These are phyloP conservation scores for Paecilomyces sp. DNA, from an alignment of 2,329 filamentous ascomycete genomes.

Conservation along the genomic window DNA sequence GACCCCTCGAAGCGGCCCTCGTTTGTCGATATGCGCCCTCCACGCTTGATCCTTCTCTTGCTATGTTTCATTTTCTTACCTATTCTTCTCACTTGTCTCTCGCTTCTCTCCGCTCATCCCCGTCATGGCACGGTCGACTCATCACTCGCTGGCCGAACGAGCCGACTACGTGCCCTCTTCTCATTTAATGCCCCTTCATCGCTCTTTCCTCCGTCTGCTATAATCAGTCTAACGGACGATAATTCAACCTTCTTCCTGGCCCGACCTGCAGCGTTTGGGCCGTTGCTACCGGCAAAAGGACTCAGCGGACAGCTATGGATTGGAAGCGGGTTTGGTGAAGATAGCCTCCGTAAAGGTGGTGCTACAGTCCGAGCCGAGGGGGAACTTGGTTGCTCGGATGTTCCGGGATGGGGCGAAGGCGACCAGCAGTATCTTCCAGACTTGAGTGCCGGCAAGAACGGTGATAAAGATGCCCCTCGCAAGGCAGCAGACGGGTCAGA, in stretches of 20 bases:
- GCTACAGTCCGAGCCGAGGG: slow-evolving; percentile 55
- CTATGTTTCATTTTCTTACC: slow-evolving; percentile 42
- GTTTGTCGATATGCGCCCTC: slow-evolving; percentile 37
- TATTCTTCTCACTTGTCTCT: slow-evolving; percentile 41
- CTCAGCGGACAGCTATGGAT: slow-evolving; percentile 90
- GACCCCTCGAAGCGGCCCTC: background rate
- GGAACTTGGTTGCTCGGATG: slow-evolving; percentile 90
- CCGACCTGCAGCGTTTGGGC: slow-evolving; percentile 87
- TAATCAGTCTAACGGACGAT: slow-evolving; percentile 94
- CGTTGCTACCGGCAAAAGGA: slow-evolving; percentile 64
- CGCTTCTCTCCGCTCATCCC: slow-evolving; percentile 33
- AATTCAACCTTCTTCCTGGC: slow-evolving; percentile 97
- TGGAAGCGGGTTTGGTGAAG: slow-evolving; percentile 83
- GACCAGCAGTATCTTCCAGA: slow-evolving; percentile 33
- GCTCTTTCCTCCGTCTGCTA: slow-evolving; percentile 88
- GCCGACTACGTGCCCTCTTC: slow-evolving; percentile 53
- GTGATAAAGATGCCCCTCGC: slow-evolving; percentile 13
- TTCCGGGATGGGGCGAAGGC: slow-evolving; percentile 74
- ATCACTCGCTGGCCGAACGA: slow-evolving; percentile 30
- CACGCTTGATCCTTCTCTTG: slow-evolving; percentile 39
- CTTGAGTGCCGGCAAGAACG: slow-evolving; percentile 9
- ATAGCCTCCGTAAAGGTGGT: slow-evolving; percentile 55
- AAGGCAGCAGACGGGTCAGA: background rate
- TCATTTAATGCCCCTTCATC: slow-evolving; percentile 72
- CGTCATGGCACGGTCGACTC: slow-evolving; percentile 28